Evolutionary conservation across 2,329 filamentous ascomycete species (phyloP), one percentile per base, ranked within the genome.

Genomic region (Pezicula neosporulosa): DNA sequence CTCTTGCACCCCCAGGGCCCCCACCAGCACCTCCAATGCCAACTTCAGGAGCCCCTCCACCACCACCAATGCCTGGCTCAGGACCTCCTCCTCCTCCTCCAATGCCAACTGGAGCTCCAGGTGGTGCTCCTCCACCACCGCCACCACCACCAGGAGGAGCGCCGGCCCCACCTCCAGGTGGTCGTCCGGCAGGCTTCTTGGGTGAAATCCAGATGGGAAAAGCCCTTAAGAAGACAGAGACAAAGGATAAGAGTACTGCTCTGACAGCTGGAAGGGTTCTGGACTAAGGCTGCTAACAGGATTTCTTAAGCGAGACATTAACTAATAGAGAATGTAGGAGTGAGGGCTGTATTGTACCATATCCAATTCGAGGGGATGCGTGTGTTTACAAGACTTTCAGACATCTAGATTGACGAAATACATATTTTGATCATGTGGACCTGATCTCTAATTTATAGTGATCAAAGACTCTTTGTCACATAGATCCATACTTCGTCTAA

Each of bases 141-240:
- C 66, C 67, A 45, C 64, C 67, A 41, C 61, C 64, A 45, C 62
- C 61, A 49, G 47, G 57, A 18, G 57, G 58, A 49, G 54, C 69
- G 2, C 68, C 72, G 21, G 61, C 57, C 8, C 55, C 56, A 16
- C 55, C 60, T 9, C 49, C 51, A 18, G 56, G 57, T 44, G 56
- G 62, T 49, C 56, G 54, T 12, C 66, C 68, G 1, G 64, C 67
- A 43, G 69, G 60, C 8, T 77, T 99, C 63, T 70, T 99, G 57
- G 85, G 85, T 53, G 83, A 96, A 67, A 97, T 99, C 55, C 85
- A 93, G 66, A 73, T 83, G 56, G 93, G 94, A 41, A 91, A 71
- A 70, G 71, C 83, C 3, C 74, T 99, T 66, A 91, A 80, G 76
- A 97, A 97, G 78, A 90, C 91, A 21, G 76, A 86, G 68, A 97